A percentile compares a stretch with the other conserved stretches of the same genome.
phyloP scores from a whole-genome alignment of 192 early-diverging fungal genomes.

The Haplosporangium gracile region DNA sequence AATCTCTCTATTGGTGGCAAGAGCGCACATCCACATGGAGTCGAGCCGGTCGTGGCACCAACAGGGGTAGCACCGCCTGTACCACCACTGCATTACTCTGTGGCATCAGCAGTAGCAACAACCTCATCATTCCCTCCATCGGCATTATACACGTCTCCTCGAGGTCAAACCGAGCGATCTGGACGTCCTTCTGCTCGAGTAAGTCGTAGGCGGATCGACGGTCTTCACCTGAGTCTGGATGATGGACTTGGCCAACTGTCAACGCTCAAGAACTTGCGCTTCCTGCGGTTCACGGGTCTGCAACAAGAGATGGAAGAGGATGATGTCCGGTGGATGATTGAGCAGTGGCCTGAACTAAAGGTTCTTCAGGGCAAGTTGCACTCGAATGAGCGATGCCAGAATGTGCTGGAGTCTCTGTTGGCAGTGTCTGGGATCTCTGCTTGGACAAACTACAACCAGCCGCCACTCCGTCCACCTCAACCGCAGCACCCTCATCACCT shows the following conservation, averaged over 20 bases:
- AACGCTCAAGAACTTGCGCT: conserved; percentile 20
- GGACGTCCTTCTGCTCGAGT: neutral
- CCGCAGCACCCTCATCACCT: neutral
- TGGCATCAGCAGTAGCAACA: neutral
- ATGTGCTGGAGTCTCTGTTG: conserved; percentile 3
- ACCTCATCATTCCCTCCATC: neutral
- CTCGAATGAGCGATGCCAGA: conserved; percentile 13
- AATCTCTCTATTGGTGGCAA: conserved; percentile 32
- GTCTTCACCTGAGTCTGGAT: conserved; percentile 14
- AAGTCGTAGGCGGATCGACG: neutral
- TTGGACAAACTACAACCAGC: conserved; percentile 27
- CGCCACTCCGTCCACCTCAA: neutral
- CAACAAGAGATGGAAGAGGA: conserved; percentile 14
- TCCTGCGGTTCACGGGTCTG: conserved; percentile 29
- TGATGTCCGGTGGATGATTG: conserved; percentile 37
- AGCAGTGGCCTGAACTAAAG: conserved; percentile 23
- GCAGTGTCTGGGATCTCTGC: conserved; percentile 4
- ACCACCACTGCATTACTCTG: neutral
- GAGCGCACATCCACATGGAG: neutral
- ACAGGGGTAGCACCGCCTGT: neutral
- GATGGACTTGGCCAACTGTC: conserved; percentile 21
- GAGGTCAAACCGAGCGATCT: neutral
- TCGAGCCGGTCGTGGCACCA: neutral
- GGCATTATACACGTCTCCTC: neutral
- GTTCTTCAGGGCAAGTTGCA: conserved; percentile 27